Evolutionary conservation across 176 grass and related monocot genomes (phyloP).

Genomic region (Juncus effusus): DNA sequence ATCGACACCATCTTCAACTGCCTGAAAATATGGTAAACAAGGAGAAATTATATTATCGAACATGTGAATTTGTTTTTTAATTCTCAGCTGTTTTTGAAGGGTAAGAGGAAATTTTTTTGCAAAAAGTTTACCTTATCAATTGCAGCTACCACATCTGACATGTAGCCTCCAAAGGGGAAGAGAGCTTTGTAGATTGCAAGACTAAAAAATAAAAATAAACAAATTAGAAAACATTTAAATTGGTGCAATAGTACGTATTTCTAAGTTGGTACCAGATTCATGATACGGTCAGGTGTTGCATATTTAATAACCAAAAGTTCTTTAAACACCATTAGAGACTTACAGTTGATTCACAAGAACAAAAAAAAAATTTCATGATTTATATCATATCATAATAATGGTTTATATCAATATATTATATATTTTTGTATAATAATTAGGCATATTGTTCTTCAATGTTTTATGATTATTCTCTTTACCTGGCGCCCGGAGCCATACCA

Average conservation of each 20-base stretch:
- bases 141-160: constrained; percentile 90
- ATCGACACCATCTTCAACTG: constrained; percentile 85
- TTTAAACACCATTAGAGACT: background rate
- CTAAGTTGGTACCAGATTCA: background rate
- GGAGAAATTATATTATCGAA: too few species aligned
- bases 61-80: too few species aligned
- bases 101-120: constrained; percentile 12
- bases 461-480: constrained; percentile 38
- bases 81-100: too few species aligned
- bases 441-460: constrained; percentile 1
- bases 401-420: background rate
- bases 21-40: constrained; percentile 37
- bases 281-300: too few species aligned
- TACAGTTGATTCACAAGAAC: constrained; percentile 1
- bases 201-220: constrained; percentile 36
- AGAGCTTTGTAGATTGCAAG: constrained; percentile 89
- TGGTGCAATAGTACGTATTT: background rate
- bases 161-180: constrained; percentile 85
- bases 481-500: constrained; percentile 77
- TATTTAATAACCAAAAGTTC: too few species aligned
- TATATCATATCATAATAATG: too few species aligned
- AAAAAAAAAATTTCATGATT: background rate
- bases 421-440: background rate
- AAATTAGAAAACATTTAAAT: constrained; percentile 12
- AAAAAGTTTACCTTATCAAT: constrained; percentile 59